These are phyloP conservation scores for Xylaria bambusicola DNA, from an alignment of 495 filamentous ascomycete species.

Conservation along the genomic window DNA sequence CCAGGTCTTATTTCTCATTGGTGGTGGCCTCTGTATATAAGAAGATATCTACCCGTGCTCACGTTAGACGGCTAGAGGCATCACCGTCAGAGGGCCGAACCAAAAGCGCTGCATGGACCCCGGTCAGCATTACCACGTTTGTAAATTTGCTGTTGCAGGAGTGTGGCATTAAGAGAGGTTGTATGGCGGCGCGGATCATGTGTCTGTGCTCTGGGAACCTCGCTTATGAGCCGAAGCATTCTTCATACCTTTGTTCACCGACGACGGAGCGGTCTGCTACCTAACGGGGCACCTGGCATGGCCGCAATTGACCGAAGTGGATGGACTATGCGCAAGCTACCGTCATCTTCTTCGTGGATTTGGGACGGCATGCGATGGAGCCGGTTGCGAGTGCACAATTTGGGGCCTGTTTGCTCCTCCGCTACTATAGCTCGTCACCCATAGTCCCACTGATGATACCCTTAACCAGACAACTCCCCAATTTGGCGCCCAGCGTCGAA, in stretches of 20 bases:
- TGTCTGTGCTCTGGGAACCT: conserved; percentile 1
- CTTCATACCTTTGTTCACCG: conserved; percentile 4
- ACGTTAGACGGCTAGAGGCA: conserved; percentile 8
- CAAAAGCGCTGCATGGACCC: background rate
- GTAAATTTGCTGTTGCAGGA: conserved; percentile 1
- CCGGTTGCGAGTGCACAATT: background rate
- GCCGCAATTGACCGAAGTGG: background rate
- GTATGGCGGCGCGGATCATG: background rate
- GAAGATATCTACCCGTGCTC: conserved; percentile 8
- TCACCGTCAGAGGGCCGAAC: conserved; percentile 10
- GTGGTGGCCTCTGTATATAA: background rate
- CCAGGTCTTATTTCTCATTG: conserved; percentile 4
- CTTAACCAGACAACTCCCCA: background rate
- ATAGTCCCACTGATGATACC: background rate
- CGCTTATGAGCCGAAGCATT: conserved; percentile 13
- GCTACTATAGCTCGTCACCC: conserved; percentile 2
- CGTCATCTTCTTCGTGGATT: background rate
- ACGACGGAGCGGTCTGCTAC: background rate
- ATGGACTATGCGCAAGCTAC: background rate
- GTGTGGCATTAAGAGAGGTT: background rate
- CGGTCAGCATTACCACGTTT: background rate
- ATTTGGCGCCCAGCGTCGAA: conserved; percentile 1
- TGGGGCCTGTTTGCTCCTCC: conserved; percentile 2
- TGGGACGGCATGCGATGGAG: background rate
- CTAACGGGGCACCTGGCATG: background rate